phyloP scores from a whole-genome alignment of 257 asterid genomes.

The Solanum appendiculatum region DNA sequence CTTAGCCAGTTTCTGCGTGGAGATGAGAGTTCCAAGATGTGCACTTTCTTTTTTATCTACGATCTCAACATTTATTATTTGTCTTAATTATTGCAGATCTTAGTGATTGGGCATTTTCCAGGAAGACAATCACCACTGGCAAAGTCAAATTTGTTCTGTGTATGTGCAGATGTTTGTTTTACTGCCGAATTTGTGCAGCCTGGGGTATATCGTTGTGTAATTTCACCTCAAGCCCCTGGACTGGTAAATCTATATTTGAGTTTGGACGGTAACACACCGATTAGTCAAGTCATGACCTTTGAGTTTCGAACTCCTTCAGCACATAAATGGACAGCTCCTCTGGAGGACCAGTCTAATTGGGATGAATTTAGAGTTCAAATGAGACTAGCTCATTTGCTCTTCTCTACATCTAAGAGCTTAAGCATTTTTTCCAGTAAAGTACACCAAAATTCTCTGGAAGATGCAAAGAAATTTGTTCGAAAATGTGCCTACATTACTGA shows the following conservation, averaged over 20 bases:
- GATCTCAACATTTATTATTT: neutral
- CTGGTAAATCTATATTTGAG: slow-evolving; percentile 58
- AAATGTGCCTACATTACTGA: slow-evolving; percentile 41
- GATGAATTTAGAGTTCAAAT: slow-evolving; percentile 60
- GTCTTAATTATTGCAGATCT: slow-evolving; percentile 47
- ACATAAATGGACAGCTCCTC: slow-evolving; percentile 11
- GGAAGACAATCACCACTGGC: slow-evolving; percentile 30
- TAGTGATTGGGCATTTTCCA: slow-evolving; percentile 61
- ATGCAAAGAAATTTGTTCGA: slow-evolving; percentile 57
- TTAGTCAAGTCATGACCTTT: slow-evolving; percentile 65
- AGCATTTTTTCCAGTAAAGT: slow-evolving; percentile 38
- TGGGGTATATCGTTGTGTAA: slow-evolving; percentile 69
- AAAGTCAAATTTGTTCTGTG: slow-evolving; percentile 42
- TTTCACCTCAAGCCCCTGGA: slow-evolving; percentile 70
- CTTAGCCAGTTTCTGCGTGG: neutral
- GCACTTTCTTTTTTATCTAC: neutral
- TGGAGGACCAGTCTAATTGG: slow-evolving; percentile 43
- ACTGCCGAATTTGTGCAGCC: slow-evolving; percentile 55
- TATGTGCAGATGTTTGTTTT: slow-evolving; percentile 57
- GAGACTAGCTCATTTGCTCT: slow-evolving; percentile 76
- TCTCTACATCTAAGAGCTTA: slow-evolving; percentile 59
- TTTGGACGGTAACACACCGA: slow-evolving; percentile 63
- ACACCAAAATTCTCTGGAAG: slow-evolving; percentile 44
- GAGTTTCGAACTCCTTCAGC: slow-evolving; percentile 64
- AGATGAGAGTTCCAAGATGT: neutral